Evolutionary conservation across 352 stramenopile genomes (phyloP).

Genomic region (Pythium pyrilobum): DNA sequence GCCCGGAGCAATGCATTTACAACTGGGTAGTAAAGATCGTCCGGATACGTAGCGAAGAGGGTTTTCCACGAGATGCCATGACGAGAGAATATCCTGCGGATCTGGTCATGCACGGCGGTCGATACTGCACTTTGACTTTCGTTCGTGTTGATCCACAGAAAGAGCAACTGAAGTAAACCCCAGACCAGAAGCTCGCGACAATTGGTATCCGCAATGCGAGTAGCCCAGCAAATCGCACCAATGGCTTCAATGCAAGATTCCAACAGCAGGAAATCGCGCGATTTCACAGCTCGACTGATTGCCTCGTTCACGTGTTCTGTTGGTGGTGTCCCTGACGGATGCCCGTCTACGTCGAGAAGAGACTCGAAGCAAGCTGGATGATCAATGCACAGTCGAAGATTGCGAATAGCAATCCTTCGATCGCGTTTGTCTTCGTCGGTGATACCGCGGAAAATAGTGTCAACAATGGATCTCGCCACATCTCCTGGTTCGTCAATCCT

Average conservation of each 20-base stretch:
- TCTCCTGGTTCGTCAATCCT: too few species aligned
- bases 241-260: constrained; percentile 26
- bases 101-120: constrained; percentile 22
- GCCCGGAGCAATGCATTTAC: constrained; percentile 24
- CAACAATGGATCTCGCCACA: too few species aligned
- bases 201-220: not conserved
- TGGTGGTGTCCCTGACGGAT: not conserved
- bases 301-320: constrained; percentile 4
- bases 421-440: not conserved
- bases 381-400: constrained; percentile 12
- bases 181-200: constrained; percentile 21
- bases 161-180: constrained; percentile 26
- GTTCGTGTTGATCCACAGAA: constrained; percentile 26
- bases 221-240: constrained; percentile 15
- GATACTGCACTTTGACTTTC: constrained; percentile 8
- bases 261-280: constrained; percentile 13
- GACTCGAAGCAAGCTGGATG: not conserved
- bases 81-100: constrained; percentile 18
- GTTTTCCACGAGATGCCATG: constrained; percentile 26
- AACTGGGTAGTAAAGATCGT: constrained; percentile 29
- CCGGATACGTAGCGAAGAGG: constrained; percentile 23
- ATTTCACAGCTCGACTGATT: constrained; percentile 13
- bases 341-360: not conserved
- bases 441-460: too few species aligned
- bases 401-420: not conserved